A percentile compares a stretch with the other conserved stretches of the same genome.
These are phyloP conservation scores for Primulina eburnea DNA, from an alignment of 257 asterid species.

Conservation along the genomic window DNA sequence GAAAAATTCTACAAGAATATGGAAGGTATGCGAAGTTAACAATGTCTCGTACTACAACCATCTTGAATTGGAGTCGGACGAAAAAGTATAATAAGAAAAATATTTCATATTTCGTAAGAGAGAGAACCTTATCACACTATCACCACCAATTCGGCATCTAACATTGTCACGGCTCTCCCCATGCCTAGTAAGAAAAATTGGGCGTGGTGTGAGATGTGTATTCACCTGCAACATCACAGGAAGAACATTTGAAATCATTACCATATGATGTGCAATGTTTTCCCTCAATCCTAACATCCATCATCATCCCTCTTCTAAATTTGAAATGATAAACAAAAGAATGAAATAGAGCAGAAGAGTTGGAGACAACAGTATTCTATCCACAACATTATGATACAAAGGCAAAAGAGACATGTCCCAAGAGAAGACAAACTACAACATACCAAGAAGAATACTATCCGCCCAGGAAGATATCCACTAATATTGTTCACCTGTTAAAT, in stretches of 20 bases:
- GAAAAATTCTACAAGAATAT: neutral
- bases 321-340: neutral
- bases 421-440: conserved; percentile 29
- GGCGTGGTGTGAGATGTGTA: conserved; percentile 97
- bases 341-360: neutral
- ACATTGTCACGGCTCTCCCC: conserved; percentile 96
- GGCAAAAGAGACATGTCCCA: conserved; percentile 10
- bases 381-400: neutral
- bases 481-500: conserved; percentile 88
- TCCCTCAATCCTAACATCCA: neutral
- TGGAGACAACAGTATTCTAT: conserved; percentile 5
- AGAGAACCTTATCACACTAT: conserved; percentile 77
- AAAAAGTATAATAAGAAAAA: conserved; percentile 14
- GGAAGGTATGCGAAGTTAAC: conserved; percentile 13
- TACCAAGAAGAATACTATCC: conserved; percentile 98
- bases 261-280: neutral
- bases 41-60: conserved; percentile 16
- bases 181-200: conserved; percentile 95
- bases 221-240: conserved; percentile 62
- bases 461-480: conserved; percentile 98
- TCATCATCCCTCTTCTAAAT: neutral
- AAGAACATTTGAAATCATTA: conserved; percentile 21
- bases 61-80: conserved; percentile 5
- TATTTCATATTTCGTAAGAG: conserved; percentile 11
- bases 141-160: conserved; percentile 98